Percentiles rank a stretch among this genome's conserved stretches.
These are phyloP conservation scores for Colletotrichum tamarilloi DNA, from an alignment of 2,329 filamentous ascomycete species.

Conservation along the genomic window DNA sequence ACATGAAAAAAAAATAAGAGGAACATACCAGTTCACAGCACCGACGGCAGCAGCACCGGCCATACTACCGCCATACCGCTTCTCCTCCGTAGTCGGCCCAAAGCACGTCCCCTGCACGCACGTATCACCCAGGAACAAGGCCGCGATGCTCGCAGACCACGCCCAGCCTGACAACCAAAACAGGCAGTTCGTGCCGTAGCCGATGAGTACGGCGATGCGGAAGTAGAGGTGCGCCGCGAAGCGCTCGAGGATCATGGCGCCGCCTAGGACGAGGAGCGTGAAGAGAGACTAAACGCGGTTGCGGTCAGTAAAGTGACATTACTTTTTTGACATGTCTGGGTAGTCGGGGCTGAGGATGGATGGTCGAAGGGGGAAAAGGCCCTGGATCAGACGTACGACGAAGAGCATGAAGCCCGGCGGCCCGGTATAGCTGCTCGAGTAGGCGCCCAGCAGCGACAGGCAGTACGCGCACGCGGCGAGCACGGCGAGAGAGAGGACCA, in stretches of 20 bases:
- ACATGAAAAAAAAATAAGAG: background rate
- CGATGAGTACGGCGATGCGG: constrained; percentile 49
- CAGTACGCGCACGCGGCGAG: constrained; percentile 54
- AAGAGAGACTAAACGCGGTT: constrained; percentile 48
- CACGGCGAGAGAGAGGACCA: constrained; percentile 52
- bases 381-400: constrained; percentile 48
- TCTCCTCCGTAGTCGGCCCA: constrained; percentile 33
- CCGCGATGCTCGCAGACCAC: constrained; percentile 52
- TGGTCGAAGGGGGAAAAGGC: constrained; percentile 6
- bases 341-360: too few species aligned
- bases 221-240: constrained; percentile 50
- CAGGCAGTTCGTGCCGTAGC: constrained; percentile 50
- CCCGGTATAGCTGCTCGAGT: constrained; percentile 43
- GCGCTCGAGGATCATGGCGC: constrained; percentile 49
- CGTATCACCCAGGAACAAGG: constrained; percentile 38
- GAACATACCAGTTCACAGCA: constrained; percentile 51
- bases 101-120: constrained; percentile 39
- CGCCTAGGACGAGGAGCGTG: constrained; percentile 54
- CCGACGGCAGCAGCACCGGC: constrained; percentile 54
- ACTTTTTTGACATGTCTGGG: constrained; percentile 2
- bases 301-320: background rate
- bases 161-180: constrained; percentile 58
- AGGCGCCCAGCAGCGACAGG: constrained; percentile 46
- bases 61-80: constrained; percentile 44
- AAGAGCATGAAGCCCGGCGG: constrained; percentile 58